Conservation (phyloP, 345 rosid species). For the Mercurialis annua region DNA sequence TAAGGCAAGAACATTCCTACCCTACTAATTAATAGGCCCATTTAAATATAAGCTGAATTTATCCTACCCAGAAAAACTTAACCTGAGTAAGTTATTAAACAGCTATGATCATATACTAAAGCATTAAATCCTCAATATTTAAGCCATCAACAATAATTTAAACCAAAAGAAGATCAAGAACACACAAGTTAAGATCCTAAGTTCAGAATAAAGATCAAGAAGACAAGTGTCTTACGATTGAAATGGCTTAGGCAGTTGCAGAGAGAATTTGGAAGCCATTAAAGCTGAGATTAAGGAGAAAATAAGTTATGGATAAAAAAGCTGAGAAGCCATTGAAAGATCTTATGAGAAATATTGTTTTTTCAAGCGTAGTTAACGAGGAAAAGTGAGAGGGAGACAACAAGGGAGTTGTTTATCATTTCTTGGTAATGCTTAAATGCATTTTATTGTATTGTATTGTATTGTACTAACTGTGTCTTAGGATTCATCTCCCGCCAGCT, state of each 20-base stretch:
- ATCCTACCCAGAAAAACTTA: neutral
- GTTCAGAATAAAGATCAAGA: neutral
- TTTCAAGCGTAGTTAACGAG: slow-evolving; percentile 13
- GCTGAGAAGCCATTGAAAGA: slow-evolving; percentile 1
- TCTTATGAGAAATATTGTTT: neutral
- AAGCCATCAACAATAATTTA: no score
- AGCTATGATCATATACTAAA: neutral
- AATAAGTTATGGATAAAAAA: neutral
- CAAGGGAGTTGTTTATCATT: neutral
- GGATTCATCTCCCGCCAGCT: slow-evolving; percentile 39
- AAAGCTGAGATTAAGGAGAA: slow-evolving; percentile 2
- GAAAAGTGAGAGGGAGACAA: neutral
- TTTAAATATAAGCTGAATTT: neutral
- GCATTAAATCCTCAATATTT: neutral
- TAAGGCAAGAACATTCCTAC: neutral
- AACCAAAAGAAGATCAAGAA: neutral
- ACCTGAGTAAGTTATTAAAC: neutral
- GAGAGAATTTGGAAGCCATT: slow-evolving; percentile 46
- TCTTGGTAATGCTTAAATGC: neutral
- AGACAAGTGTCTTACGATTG: slow-evolving; percentile 40
- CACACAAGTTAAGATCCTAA: slow-evolving; percentile 1
- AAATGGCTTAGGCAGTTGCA: slow-evolving; percentile 26
- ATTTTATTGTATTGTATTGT: no score
- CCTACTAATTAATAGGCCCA: neutral
- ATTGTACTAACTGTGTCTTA: neutral